Evolutionary conservation across 2,329 filamentous ascomycete species (phyloP).

Genomic region (Exserohilum rostratum): DNA sequence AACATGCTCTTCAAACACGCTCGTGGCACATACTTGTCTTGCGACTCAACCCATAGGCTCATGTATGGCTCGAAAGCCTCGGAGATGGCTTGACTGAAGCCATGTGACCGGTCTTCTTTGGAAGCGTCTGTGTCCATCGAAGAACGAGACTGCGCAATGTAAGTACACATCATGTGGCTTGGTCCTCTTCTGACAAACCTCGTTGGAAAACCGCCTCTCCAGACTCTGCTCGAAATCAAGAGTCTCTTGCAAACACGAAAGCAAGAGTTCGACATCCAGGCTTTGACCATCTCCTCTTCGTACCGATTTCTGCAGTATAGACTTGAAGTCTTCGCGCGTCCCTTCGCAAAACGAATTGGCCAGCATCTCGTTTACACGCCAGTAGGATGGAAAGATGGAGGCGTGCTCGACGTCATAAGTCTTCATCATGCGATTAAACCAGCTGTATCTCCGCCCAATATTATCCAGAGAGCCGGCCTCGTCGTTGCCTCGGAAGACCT

Average conservation of each 20-base stretch:
- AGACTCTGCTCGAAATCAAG: constrained; percentile 94
- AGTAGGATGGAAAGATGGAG: constrained; percentile 81
- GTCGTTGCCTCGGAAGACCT: constrained; percentile 94
- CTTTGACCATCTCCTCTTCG: constrained; percentile 76
- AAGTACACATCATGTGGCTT: constrained; percentile 14
- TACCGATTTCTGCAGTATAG: constrained; percentile 87
- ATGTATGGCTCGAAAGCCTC: constrained; percentile 97
- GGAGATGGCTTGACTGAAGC: constrained; percentile 89
- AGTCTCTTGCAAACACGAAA: constrained; percentile 91
- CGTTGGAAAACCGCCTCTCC: constrained; percentile 79
- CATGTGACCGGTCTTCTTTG: constrained; percentile 73
- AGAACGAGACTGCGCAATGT: constrained; percentile 63
- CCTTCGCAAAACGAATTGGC: constrained; percentile 94
- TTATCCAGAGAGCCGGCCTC: constrained; percentile 94
- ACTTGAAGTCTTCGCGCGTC: constrained; percentile 93
- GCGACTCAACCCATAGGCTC: constrained; percentile 95
- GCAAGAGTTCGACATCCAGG: constrained; percentile 85
- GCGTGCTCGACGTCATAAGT: constrained; percentile 94
- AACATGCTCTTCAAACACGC: neutral
- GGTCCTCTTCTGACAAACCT: constrained; percentile 34
- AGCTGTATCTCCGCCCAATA: constrained; percentile 90
- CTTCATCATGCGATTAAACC: constrained; percentile 96
- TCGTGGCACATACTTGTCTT: constrained; percentile 67
- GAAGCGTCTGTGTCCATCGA: constrained; percentile 92
- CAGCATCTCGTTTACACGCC: constrained; percentile 88